phyloP scores from a whole-genome alignment of 2,329 filamentous ascomycete genomes.

The Kalmusia sp. region DNA sequence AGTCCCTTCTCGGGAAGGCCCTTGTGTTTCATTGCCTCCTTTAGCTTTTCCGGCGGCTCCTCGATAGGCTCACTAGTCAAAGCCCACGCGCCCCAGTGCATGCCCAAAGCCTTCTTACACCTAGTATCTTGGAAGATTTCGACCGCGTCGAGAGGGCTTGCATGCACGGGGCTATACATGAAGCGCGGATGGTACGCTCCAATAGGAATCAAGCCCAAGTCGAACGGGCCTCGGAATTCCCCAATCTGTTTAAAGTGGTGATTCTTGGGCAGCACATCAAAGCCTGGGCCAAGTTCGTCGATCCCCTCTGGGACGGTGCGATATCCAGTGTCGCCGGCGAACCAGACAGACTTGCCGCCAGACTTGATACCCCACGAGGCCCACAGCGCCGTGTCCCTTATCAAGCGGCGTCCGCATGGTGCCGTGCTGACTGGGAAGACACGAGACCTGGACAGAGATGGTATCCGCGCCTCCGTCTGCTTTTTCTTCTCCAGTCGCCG shows the following conservation, averaged over 20 bases:
- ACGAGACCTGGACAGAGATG: too few species aligned
- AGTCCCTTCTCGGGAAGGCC: conserved; percentile 84
- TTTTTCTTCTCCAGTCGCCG: too few species aligned
- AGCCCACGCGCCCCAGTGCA: conserved; percentile 91
- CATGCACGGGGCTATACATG: conserved; percentile 82
- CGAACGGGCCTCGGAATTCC: conserved; percentile 79
- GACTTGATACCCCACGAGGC: conserved; percentile 82
- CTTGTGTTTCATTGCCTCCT: conserved; percentile 72
- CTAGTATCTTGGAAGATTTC: conserved; percentile 87
- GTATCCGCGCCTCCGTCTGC: too few species aligned
- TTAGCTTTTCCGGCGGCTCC: conserved; percentile 78
- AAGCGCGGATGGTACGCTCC: conserved; percentile 81
- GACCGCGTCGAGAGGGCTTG: conserved; percentile 84
- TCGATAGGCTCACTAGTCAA: conserved; percentile 84
- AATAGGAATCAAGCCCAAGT: conserved; percentile 91
- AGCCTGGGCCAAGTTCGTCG: conserved; percentile 76
- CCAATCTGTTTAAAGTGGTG: conserved; percentile 89
- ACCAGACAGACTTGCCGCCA: conserved; percentile 80
- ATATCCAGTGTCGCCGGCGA: conserved; percentile 88
- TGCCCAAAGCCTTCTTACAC: conserved; percentile 79
- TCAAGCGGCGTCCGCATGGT: conserved; percentile 74
- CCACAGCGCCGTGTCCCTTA: conserved; percentile 80
- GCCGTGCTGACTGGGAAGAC: conserved; percentile 84
- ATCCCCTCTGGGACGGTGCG: conserved; percentile 70
- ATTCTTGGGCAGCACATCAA: conserved; percentile 70